phyloP scores from a whole-genome alignment of 2,329 filamentous ascomycete genomes.

The Phyllosticta capitalensis region DNA sequence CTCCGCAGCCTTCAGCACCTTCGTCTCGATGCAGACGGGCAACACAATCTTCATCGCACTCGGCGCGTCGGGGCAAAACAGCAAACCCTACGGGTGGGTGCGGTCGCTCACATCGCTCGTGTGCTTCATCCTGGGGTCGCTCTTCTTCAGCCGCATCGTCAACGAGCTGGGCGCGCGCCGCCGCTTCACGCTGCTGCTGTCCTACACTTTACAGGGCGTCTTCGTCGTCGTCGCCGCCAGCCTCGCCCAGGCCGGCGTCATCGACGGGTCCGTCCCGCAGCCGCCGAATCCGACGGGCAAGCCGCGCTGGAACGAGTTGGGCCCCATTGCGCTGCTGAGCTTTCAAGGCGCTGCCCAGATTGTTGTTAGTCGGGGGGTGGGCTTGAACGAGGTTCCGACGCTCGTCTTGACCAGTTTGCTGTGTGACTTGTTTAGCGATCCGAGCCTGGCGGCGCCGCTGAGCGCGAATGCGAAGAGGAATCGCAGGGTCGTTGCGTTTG shows the following conservation, averaged over 20 bases:
- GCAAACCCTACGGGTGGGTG: conserved; percentile 51
- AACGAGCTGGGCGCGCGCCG: conserved; percentile 50
- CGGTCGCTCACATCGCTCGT: conserved; percentile 62
- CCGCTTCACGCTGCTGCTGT: conserved; percentile 52
- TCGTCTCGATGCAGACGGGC: conserved; percentile 77
- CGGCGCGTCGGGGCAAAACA: conserved; percentile 52
- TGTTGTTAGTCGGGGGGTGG: conserved; percentile 60
- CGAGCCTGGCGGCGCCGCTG: conserved; percentile 35
- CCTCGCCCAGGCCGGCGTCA: conserved; percentile 34
- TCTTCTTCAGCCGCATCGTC: conserved; percentile 62
- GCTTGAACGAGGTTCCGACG: conserved; percentile 62
- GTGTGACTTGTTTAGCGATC: conserved; percentile 67
- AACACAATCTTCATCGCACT: conserved; percentile 75
- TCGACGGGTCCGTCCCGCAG: conserved; percentile 44
- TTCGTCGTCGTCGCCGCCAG: conserved; percentile 34
- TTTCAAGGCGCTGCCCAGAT: conserved; percentile 74
- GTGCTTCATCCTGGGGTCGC: conserved; percentile 63
- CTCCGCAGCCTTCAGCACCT: conserved; percentile 54
- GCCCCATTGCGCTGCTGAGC: conserved; percentile 60
- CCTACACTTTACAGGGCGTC: conserved; percentile 31
- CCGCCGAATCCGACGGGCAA: conserved; percentile 18
- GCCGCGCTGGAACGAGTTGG: conserved; percentile 50
- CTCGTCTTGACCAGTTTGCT: conserved; percentile 76
- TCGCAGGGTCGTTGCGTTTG: conserved; percentile 40
- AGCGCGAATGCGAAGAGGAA: conserved; percentile 44